Evolutionary conservation across 768 basidiomycete species (phyloP).

Genomic region (Trametes maxima): DNA sequence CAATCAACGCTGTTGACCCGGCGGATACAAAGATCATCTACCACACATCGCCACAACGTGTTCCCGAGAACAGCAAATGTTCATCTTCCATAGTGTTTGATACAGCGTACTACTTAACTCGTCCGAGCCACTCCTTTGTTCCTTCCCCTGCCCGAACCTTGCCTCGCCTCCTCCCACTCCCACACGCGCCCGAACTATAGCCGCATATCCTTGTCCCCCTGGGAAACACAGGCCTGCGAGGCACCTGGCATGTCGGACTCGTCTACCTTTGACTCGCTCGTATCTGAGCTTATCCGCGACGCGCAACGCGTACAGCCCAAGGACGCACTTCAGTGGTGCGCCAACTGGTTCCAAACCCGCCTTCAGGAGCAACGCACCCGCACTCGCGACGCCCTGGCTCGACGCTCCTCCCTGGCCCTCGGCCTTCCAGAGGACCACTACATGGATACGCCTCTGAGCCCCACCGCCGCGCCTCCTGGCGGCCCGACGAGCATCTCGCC

Average conservation of each 20-base stretch:
- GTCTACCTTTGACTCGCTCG: constrained; percentile 82
- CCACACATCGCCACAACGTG: not conserved
- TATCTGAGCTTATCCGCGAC: constrained; percentile 86
- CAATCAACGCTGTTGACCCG: not conserved
- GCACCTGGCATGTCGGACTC: constrained; percentile 32
- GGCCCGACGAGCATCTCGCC: constrained; percentile 53
- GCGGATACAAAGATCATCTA: not conserved
- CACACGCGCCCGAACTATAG: not conserved
- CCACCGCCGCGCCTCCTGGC: constrained; percentile 34
- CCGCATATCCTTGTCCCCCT: not conserved
- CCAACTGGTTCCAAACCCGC: constrained; percentile 92
- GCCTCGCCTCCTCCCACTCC: not conserved
- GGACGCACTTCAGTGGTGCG: constrained; percentile 90
- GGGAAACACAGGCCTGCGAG: not conserved
- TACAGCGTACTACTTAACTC: not conserved
- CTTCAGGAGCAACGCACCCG: constrained; percentile 83
- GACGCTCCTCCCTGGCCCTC: constrained; percentile 50
- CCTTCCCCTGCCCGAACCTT: not conserved
- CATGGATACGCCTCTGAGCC: constrained; percentile 49
- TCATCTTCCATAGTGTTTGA: constrained; percentile 8
- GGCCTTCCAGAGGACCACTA: constrained; percentile 62
- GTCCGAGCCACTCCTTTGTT: constrained; percentile 11
- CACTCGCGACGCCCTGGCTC: constrained; percentile 64
- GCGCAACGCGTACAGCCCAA: constrained; percentile 82
- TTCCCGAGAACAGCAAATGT: constrained; percentile 6